Base-by-base conservation (phyloP, 306 rosid genomes). In the Luffa aegyptiaca region DNA sequence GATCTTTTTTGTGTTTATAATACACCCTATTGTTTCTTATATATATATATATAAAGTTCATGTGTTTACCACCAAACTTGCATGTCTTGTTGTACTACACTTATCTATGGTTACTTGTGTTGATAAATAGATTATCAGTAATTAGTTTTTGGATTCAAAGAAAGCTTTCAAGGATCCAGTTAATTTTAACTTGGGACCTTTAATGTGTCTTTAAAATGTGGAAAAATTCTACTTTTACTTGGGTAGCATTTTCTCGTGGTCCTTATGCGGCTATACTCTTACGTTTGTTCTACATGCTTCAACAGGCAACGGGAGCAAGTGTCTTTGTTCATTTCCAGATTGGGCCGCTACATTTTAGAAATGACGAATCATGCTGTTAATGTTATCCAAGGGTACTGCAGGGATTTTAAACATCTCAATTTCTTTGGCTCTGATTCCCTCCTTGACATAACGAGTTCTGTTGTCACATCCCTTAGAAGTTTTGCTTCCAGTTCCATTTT, bases 401-500 rank as follows among this genome's bases (percentile, higher is more conserved):
- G 71, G 82, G 91, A 82, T 76, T 77, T 85, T 80, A 79, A 39
- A 80, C 81, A 84, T 76, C 81, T 79, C 17, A 66, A 79, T 83
- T 87, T 84, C 91, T 62, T 85, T 45, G 85, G 88, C 81, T 84
- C 68, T 81, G 93, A 89, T 63, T 84, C 89, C 45, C 8, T 80
- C 72, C 81, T 81, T 83, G 87, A 84, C 79, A 88, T 85, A 82
- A 80, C 82, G 31, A 83, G 81, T 59, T 80, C 86, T 79, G 81
- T 86, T 75, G 78, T 80, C 82, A 80, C 88, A 80, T 89, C 93
- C 81, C 80, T 94, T 17, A 85, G 72, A 79, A 76, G 92, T 87
- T 90, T 92, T 82, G 81, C 90, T 85, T 85, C 83, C 51, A 87
- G 93, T 73, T 93, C 94, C 48, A 79, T 94, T 75, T 91, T 91